Conservation (phyloP, 179 eudicot species). For the Spergularia azorica region DNA sequence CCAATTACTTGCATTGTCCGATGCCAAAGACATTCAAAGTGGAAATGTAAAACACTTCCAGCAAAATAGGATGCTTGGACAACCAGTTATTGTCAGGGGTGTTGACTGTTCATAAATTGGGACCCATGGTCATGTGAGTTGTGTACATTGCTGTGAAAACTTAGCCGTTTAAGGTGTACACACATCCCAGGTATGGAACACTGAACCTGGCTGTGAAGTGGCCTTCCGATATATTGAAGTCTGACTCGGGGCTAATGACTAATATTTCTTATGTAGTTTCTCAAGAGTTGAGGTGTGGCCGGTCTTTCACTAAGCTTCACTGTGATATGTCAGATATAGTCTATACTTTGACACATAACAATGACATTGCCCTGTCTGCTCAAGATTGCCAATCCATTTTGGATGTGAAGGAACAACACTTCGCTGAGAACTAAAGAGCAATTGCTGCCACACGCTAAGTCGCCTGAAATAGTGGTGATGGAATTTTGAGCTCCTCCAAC, state of each 20-base stretch:
- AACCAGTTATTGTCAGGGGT: conserved; percentile 61
- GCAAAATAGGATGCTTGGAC: conserved; percentile 65
- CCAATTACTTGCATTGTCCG: conserved; percentile 53
- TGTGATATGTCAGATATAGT: conserved; percentile 72
- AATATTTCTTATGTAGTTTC: conserved; percentile 63
- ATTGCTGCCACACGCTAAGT: conserved; percentile 27
- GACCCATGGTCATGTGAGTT: conserved; percentile 75
- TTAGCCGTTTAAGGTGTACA: conserved; percentile 65
- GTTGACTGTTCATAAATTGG: conserved; percentile 84
- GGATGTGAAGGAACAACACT: conserved; percentile 27
- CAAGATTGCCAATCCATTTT: conserved; percentile 3
- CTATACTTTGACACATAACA: conserved; percentile 57
- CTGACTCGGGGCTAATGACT: conserved; percentile 61
- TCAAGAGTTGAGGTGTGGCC: conserved; percentile 68
- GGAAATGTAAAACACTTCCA: conserved; percentile 52
- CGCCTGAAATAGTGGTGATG: neutral
- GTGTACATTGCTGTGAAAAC: conserved; percentile 33
- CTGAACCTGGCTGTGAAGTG: conserved; percentile 51
- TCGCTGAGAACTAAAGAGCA: conserved; percentile 39
- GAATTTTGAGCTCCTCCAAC: neutral
- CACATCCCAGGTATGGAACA: conserved; percentile 51
- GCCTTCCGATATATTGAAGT: conserved; percentile 37
- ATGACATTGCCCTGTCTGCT: conserved; percentile 29
- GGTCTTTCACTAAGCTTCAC: conserved; percentile 71
- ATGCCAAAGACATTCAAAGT: conserved; percentile 37